Evolutionary conservation across 2,329 filamentous ascomycete genomes (phyloP), one percentile per base, ranked within the genome.

Genomic region (Pseudogymnoascus sp.): DNA sequence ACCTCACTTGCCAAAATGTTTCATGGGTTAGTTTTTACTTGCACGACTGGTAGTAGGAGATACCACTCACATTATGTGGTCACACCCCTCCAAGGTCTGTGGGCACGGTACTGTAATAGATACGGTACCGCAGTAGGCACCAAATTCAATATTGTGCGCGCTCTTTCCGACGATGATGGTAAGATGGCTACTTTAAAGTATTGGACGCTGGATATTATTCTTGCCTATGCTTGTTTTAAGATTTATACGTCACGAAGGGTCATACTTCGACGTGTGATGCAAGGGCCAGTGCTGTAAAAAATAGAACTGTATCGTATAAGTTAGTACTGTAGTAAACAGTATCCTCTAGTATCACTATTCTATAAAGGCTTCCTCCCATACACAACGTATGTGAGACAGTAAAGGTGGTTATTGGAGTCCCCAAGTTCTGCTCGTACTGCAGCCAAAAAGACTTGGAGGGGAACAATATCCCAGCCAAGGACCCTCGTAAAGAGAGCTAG

Each of bases 401-500:
- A 39, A 19, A 39, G 37, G 15, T 39, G 37, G 37, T 39, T 39
- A 39, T 19, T 19, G 9, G 37, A 39, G 19, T 39, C 19, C 18
- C 37, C 37, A 39, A 39, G 37, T 19, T 39, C 37, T 19, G 8
- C 8, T 39, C 37, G 37, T 39, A 39, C 37, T 39, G 37, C 8
- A 5, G 37, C 37, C 37, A 39, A 39, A 39, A 39, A 39, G 37
- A 39, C 37, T 19, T 19, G 37, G 37, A 39, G 37, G 2, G 37
- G 37, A 39, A 12, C 4, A 19, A 39, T 10, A 19, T 39, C 37
- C 37, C 37, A 61, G n/a, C 59, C 59, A 8, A 61, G 30, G 9
- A 61, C 26, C 13, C 52, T 26, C n/a, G 59, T 61, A 34, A 61
- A 61, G 10, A 45, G 52, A 12, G 23, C 15, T 5, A 61, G 19